These are phyloP conservation scores for Alternaria brassicicola DNA, from an alignment of 2,329 filamentous ascomycete species.

Conservation along the genomic window DNA sequence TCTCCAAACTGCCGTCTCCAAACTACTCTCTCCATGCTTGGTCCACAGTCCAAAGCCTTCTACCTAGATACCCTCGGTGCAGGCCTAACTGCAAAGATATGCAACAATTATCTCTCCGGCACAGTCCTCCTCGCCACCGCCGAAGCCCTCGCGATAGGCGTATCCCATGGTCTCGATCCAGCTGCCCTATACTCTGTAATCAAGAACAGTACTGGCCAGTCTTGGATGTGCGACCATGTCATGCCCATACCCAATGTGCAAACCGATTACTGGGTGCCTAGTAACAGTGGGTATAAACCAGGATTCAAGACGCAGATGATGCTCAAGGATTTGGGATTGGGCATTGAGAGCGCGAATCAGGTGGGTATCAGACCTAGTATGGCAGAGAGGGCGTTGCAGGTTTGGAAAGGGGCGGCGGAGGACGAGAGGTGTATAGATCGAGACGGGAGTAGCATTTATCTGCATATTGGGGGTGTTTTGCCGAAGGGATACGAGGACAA, in stretches of 20 bases:
- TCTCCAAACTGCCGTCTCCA: conserved; percentile 13
- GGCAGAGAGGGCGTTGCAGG: conserved; percentile 36
- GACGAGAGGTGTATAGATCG: conserved; percentile 35
- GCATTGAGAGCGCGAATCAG: conserved; percentile 35
- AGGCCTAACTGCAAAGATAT: conserved; percentile 42
- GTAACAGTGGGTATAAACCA: conserved; percentile 41
- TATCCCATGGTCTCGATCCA: conserved; percentile 40
- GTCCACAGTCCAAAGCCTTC: conserved; percentile 37
- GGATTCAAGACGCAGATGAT: conserved; percentile 47
- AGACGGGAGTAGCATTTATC: conserved; percentile 41
- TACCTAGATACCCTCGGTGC: conserved; percentile 37
- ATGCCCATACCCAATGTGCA: conserved; percentile 42
- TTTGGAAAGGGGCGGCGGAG: conserved; percentile 33
- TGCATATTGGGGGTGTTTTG: conserved; percentile 38
- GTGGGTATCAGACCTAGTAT: conserved; percentile 35
- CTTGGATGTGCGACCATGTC: conserved; percentile 46
- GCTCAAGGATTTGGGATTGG: conserved; percentile 42
- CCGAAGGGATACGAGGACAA: conserved; percentile 37
- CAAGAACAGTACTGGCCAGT: conserved; percentile 38
- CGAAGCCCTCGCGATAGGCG: conserved; percentile 42
- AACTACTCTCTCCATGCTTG: conserved; percentile 27
- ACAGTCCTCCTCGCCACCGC: conserved; percentile 41
- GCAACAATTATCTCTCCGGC: conserved; percentile 43
- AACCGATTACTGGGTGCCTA: conserved; percentile 39
- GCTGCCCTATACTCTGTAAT: conserved; percentile 36